Evolutionary conservation across 805 yeast species (phyloP).

Genomic region (Kuraishia hungarica): DNA sequence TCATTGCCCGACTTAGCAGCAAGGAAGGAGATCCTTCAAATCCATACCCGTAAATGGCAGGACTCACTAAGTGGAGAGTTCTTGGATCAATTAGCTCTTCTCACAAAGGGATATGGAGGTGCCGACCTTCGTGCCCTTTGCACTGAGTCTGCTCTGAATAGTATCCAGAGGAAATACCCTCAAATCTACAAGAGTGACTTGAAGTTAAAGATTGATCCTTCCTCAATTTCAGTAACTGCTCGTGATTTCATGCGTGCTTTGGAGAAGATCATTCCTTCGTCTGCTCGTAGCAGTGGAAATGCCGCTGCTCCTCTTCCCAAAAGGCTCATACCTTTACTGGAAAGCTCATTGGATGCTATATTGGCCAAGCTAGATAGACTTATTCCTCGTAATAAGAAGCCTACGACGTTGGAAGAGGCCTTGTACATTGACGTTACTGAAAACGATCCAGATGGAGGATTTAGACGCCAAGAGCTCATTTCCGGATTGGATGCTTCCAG

Average conservation of each 20-base stretch:
- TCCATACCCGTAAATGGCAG: constrained; percentile 86
- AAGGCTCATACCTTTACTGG: constrained; percentile 55
- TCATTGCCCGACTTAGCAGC: constrained; percentile 83
- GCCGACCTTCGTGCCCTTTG: constrained; percentile 92
- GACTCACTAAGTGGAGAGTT: constrained; percentile 59
- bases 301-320: constrained; percentile 76
- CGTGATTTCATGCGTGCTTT: constrained; percentile 82
- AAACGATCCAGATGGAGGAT: constrained; percentile 54
- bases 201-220: constrained; percentile 67
- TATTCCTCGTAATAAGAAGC: constrained; percentile 50
- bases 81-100: constrained; percentile 55
- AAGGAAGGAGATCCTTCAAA: constrained; percentile 67
- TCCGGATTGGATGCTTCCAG: constrained; percentile 35
- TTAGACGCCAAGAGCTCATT: constrained; percentile 57
- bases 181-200: constrained; percentile 77
- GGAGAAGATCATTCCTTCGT: constrained; percentile 84
- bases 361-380: constrained; percentile 40
- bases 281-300: constrained; percentile 74
- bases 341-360: constrained; percentile 38
- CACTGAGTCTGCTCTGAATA: constrained; percentile 89
- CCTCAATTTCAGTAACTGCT: constrained; percentile 62
- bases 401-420: constrained; percentile 62
- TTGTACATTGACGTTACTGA: constrained; percentile 50
- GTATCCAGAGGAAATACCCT: constrained; percentile 88
- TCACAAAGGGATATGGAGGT: constrained; percentile 97